Evolutionary conservation across 2,329 filamentous ascomycete species (phyloP), one percentile per base, ranked within the genome.

Genomic region (Nannizziopsis barbatae): DNA sequence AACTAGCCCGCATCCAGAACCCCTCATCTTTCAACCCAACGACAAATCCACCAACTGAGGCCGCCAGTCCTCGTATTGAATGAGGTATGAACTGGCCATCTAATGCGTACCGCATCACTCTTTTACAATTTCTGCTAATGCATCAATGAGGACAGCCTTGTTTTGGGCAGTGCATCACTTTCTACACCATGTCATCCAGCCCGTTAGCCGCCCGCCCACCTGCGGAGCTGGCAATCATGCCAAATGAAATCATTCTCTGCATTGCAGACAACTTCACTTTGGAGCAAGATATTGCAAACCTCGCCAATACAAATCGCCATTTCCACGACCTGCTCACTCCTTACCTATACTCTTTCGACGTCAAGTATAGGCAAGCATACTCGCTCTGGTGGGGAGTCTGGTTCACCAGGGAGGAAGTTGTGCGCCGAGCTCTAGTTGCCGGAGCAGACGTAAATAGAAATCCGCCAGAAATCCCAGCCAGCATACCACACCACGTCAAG

Each of bases 181-280:
- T 27, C n/a, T n/a, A n/a, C 22, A 22, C 15, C 45, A 47, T 47
- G 45, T 8, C 11, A 12, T 3, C 45, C 5, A 15, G 2, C 15
- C 17, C 11, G 4, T n/a, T 18, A 30, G 8, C 20, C 38, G 20
- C 7, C 2, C 22, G 22, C 22, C 22, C 22, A 27, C 44, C 36
- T 7, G 9, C 32, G n/a, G 45, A 17, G 10, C 31, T 47, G 38
- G 45, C 14, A 20, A 41, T 31, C 5, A 36, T 52, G 39, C 46
- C 50, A 33, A 36, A 18, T 12, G 50, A 50, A 17, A 31, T 52
- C 27, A 8, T 50, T 15, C 47, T 50, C 35, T 47, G 22, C 12
- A 15, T 52, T 22, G 35, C 44, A 8, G 43, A 52, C 9, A 9
- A 47, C 9, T 33, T 52, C 14, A 5, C 2, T 4, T 15, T 15